Evolutionary conservation across 2,329 filamentous ascomycete species (phyloP).

Genomic region (Thelonectria olida): DNA sequence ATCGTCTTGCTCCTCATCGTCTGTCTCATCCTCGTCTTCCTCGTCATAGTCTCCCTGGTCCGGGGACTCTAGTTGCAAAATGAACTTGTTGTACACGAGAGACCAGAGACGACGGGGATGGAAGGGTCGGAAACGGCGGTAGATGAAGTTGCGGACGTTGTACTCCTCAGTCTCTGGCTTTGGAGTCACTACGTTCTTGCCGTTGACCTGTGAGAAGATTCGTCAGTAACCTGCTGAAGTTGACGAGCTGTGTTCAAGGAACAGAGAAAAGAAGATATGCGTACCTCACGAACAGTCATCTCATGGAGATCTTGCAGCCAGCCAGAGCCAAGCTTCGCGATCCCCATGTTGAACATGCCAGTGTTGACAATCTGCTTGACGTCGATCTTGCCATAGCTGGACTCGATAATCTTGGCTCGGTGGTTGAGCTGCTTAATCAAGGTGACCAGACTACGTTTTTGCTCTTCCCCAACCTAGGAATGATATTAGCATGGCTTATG

Average conservation of each 20-base stretch:
- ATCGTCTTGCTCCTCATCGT: conserved; percentile 37
- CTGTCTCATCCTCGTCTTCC: conserved; percentile 47
- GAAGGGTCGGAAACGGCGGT: conserved; percentile 66
- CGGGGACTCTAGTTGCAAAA: conserved; percentile 56
- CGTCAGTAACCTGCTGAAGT: neutral
- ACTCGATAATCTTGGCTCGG: conserved; percentile 70
- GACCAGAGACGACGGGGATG: conserved; percentile 57
- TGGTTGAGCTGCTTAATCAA: conserved; percentile 72
- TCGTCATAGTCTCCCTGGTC: conserved; percentile 48
- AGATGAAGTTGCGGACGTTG: conserved; percentile 76
- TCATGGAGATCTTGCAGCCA: conserved; percentile 77
- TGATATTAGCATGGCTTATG: neutral
- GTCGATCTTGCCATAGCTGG: conserved; percentile 67
- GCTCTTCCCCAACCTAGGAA: conserved; percentile 48
- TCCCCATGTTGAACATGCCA: conserved; percentile 69
- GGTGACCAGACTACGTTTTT: conserved; percentile 57
- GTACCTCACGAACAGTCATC: conserved; percentile 69
- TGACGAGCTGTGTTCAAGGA: neutral
- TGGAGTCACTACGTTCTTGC: conserved; percentile 64
- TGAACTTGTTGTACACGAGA: conserved; percentile 59
- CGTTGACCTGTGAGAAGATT: conserved; percentile 48
- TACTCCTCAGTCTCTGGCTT: conserved; percentile 80
- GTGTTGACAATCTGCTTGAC: conserved; percentile 73
- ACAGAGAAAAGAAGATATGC: neutral
- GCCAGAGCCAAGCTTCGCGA: conserved; percentile 71